Evolutionary conservation across 1,284 basidiomycete species (phyloP).

Genomic region (Melampsora americana): DNA sequence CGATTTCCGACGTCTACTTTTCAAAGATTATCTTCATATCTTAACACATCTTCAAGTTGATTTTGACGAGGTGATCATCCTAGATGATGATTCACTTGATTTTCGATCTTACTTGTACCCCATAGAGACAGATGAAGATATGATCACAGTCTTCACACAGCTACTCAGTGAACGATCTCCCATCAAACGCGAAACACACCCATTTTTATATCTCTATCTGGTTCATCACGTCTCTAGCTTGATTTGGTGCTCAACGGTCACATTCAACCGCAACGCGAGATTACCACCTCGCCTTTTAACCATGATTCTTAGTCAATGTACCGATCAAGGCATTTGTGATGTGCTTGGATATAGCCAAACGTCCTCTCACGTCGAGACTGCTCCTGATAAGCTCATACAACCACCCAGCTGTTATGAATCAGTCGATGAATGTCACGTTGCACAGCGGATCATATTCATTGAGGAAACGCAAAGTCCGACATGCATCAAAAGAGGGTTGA

Average conservation of each 20-base stretch:
- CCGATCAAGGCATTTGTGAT: background rate
- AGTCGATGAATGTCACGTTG: no score
- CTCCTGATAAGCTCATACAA: no score
- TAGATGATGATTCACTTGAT: background rate
- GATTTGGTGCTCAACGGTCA: background rate
- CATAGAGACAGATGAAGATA: conserved; percentile 9
- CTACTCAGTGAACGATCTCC: conserved; percentile 1
- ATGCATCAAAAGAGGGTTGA: no score
- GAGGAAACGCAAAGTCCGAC: no score
- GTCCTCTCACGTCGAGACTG: no score
- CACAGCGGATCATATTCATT: no score
- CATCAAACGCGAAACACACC: background rate
- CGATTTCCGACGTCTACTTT: conserved; percentile 25
- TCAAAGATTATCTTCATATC: conserved; percentile 30
- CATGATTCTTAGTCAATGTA: background rate
- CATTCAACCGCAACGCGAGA: background rate
- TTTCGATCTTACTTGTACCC: conserved; percentile 26
- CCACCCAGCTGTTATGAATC: no score
- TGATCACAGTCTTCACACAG: conserved; percentile 21
- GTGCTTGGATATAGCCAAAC: background rate
- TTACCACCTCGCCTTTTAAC: background rate
- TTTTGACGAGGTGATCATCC: background rate
- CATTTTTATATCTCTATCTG: conserved; percentile 32
- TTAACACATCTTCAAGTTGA: conserved; percentile 16
- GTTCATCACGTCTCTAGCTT: conserved; percentile 31